These are phyloP conservation scores for Coemansia umbellata DNA, from an alignment of 192 early-diverging fungal species.

Conservation along the genomic window DNA sequence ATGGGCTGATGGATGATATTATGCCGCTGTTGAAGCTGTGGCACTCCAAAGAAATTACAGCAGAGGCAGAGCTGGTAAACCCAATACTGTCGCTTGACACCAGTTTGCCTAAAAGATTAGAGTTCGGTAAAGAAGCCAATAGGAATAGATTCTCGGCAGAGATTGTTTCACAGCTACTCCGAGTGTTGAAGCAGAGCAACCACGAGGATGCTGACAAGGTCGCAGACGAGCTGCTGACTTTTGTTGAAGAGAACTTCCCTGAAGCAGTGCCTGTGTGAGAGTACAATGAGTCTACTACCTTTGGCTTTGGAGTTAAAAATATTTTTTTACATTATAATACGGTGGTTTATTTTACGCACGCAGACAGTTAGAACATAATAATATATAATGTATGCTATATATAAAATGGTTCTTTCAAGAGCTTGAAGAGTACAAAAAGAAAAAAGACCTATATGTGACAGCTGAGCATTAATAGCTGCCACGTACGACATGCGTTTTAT, in stretches of 20 bases:
- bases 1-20: slow-evolving; percentile 14
- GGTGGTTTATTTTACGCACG: too few relatives aligned
- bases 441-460: too few relatives aligned
- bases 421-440: too few relatives aligned
- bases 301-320: too few relatives aligned
- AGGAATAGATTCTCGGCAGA: slow-evolving; percentile 16
- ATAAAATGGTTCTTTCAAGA: too few relatives aligned
- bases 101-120: neutral
- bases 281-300: too few relatives aligned
- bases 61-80: neutral
- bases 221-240: slow-evolving; percentile 13
- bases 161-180: slow-evolving; percentile 13
- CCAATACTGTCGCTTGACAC: neutral
- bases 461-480: too few relatives aligned
- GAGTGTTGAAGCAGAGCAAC: slow-evolving; percentile 11
- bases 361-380: too few relatives aligned
- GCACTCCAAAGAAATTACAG: too few relatives aligned
- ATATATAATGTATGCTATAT: too few relatives aligned
- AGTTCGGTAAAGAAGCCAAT: neutral
- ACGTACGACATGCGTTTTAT: too few relatives aligned
- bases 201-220: slow-evolving; percentile 6
- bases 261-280: slow-evolving; percentile 36
- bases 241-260: slow-evolving; percentile 37
- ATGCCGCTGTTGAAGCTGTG: slow-evolving; percentile 18
- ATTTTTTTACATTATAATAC: too few relatives aligned